Base-by-base conservation (phyloP, 129 eudicot species). In the Kitagawia praeruptora region DNA sequence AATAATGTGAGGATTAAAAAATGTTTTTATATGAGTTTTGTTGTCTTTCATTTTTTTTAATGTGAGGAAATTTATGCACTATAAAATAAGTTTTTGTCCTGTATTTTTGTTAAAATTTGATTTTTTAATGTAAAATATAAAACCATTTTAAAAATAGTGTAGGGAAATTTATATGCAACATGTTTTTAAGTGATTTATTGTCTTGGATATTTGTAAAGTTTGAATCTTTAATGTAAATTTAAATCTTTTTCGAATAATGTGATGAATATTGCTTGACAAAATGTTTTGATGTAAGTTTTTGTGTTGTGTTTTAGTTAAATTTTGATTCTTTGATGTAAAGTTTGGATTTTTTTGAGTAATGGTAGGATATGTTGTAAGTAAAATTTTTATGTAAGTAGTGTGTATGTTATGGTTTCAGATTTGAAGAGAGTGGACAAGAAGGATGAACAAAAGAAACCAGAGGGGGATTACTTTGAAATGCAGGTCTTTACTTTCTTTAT, bases 391-490 rank as follows among this genome's bases (percentile, higher is more conserved):
- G 12, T 8, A 21, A 54, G 34, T n/a, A n/a, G 13, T 61, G 69
- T 15, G 9, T n/a, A 25, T 61, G 27, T 78, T 67, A 9, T 34
- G 46, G 74, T 42, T 79, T 67, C 88, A 96, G 99, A 86, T 39
- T 79, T 96, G 89, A 96, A 88, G 80, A 87, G 90, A 81, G 80
- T 88, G 77, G 96, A 92, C 38, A 76, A 78, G 3, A 88, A 81
- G 58, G 90, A 83, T 44, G 92, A 78, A 31, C 89, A 87, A 73
- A 85, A 84, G 77, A 54, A 41, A 71, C 91, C 86, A n/a, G 92
- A 88, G 28, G 98, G 97, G 0, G 98, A 92, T 82, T 84, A 82
- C 74, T 96, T 96, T 81, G 93, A 91, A 86, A 85, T 92, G 90
- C 98, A 96, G 98, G 99, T 96, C 71, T 70, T 12, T 75, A 64